Base-by-base conservation (phyloP, 805 yeast species). In the Myxozyma melibiosi region DNA sequence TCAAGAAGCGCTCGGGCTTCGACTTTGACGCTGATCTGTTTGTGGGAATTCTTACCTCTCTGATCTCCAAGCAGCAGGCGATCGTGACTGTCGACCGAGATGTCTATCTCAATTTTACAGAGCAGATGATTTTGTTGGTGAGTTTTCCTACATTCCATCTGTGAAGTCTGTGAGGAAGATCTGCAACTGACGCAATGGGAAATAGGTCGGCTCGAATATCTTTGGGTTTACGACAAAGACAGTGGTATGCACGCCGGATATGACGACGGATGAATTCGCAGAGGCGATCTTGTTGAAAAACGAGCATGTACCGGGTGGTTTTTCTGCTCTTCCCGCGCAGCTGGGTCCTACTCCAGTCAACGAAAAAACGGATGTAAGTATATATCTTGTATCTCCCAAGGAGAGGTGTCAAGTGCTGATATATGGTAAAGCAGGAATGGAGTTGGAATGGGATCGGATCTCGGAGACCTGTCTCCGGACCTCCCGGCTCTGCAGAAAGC, bases 1-100 rank as follows among this genome's bases (percentile, higher is more conserved):
- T 60, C 31, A 42, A 50, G 30, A 34, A 44, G 25, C 34, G 35
- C 3, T 34, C 63, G 28, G 56, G 48, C 16, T 52, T 60, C 25
- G 56, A 60, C 22, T 60, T 60, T 52, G 64, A 60, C 31, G 41
- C 53, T 8, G 64, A 60, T 30, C 16, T 60, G 18, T 60, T 60
- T 39, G 53, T 57, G 11, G 64, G 48, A 8, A 49, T 60, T n/a
- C 53, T 60, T n/a, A 52, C 58, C 5, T 46, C 62, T 20, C 39
- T 60, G 6, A 25, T 44, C 18, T 58, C 45, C n/a, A 48, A 45
- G 13, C 55, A 53, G 51, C 64, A 60, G 44, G 54, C 50, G 6
- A 52, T 60, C 24, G 53, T 60, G 18, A 53, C 62, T 7, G 64
- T 57, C 33, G 31, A 31, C 28, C 22, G 33, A 11, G 64, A 57